Conservation (phyloP, 106 monocot species). For the Acanthochlamys bracteata region DNA sequence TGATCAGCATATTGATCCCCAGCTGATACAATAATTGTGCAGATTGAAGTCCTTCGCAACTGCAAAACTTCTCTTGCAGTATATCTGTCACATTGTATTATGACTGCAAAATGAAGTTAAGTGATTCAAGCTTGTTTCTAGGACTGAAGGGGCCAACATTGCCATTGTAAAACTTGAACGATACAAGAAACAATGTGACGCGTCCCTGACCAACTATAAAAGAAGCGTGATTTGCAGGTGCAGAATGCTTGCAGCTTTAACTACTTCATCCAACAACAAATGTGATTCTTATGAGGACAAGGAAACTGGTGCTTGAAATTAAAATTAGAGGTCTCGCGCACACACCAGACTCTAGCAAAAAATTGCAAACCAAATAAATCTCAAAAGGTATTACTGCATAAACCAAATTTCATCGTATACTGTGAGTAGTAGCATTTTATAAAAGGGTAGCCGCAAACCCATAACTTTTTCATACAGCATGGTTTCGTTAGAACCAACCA, state of each 20-base stretch:
- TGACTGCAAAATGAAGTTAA: constrained; percentile 35
- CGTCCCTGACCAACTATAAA: neutral
- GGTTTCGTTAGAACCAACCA: no score
- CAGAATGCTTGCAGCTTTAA: constrained; percentile 55
- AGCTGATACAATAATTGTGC: constrained; percentile 26
- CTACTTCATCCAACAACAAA: constrained; percentile 30
- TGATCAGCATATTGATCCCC: constrained; percentile 13
- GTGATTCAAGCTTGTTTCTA: constrained; percentile 84
- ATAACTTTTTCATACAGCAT: no score
- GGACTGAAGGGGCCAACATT: constrained; percentile 60
- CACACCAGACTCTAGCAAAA: constrained; percentile 37
- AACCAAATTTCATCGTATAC: no score
- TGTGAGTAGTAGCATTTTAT: no score
- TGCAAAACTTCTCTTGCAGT: constrained; percentile 24
- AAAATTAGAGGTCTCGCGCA: constrained; percentile 29
- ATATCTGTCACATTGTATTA: constrained; percentile 19
- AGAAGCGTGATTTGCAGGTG: constrained; percentile 22
- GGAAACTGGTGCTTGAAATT: constrained; percentile 26
- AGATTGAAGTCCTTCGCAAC: constrained; percentile 23
- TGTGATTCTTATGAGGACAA: constrained; percentile 23
- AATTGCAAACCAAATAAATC: neutral
- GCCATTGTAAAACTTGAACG: constrained; percentile 53
- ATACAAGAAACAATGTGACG: neutral
- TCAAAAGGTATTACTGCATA: no score
- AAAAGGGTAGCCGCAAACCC: no score